Conservation (phyloP, 352 stramenopile genomes). For the Phytophthora sp. region DNA sequence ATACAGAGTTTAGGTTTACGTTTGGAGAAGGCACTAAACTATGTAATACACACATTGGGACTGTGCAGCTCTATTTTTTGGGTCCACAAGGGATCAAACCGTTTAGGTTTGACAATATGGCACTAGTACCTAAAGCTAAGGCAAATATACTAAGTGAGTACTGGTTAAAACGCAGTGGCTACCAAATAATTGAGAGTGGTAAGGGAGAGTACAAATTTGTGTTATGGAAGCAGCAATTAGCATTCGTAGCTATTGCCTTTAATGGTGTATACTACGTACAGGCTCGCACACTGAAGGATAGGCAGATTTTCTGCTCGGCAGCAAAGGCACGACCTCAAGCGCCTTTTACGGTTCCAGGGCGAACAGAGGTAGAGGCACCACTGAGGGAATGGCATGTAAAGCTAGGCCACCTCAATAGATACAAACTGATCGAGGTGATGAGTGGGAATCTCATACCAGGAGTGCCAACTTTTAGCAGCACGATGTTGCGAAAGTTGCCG, state of each 20-base stretch:
- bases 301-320: not conserved
- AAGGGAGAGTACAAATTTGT: constrained; percentile 5
- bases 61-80: constrained; percentile 6
- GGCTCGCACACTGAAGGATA: not conserved
- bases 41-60: constrained; percentile 11
- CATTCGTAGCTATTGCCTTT: no score
- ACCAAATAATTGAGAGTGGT: constrained; percentile 7
- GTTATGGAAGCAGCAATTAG: not conserved
- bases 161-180: constrained; percentile 6
- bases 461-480: not conserved
- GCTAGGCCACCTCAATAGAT: not conserved
- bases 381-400: not conserved
- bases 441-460: not conserved
- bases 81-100: not conserved
- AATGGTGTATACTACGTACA: not conserved
- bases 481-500: not conserved
- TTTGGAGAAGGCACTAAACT: constrained; percentile 15
- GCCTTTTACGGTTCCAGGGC: not conserved
- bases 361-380: not conserved
- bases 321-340: not conserved
- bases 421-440: constrained; percentile 1
- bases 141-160: constrained; percentile 11
- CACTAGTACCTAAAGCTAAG: not conserved
- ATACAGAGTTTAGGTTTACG: constrained; percentile 13
- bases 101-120: not conserved